phyloP scores from a whole-genome alignment of 106 monocot genomes.

The Acanthochlamys bracteata region DNA sequence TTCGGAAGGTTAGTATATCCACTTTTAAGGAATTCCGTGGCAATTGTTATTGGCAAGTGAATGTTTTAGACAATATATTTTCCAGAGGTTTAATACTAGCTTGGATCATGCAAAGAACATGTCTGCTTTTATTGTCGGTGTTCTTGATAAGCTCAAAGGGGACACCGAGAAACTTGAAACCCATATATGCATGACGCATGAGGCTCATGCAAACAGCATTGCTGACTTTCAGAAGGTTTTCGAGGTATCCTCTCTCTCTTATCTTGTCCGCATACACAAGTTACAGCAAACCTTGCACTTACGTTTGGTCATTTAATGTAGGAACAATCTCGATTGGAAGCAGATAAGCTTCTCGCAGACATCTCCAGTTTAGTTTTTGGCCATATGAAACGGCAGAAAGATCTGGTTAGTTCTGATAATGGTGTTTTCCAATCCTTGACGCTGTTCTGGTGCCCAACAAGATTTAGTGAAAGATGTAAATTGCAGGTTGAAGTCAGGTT shows the following conservation, averaged over 20 bases:
- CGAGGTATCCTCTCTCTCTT: constrained; percentile 33
- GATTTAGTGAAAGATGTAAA: background rate
- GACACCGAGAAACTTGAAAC: constrained; percentile 36
- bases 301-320: constrained; percentile 21
- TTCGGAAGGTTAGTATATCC: constrained; percentile 48
- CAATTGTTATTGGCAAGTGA: background rate
- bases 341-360: constrained; percentile 66
- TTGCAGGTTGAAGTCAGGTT: constrained; percentile 57
- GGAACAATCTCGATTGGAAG: constrained; percentile 71
- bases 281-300: background rate
- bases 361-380: constrained; percentile 50
- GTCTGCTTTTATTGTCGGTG: constrained; percentile 39
- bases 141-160: constrained; percentile 46
- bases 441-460: background rate
- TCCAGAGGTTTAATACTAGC: constrained; percentile 48
- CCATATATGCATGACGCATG: constrained; percentile 40
- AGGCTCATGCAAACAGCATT: constrained; percentile 34
- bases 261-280: background rate
- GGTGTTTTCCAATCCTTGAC: background rate
- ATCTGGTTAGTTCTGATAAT: constrained; percentile 36
- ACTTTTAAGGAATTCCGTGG: background rate
- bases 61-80: background rate
- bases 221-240: constrained; percentile 66
- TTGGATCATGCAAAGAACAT: constrained; percentile 45
- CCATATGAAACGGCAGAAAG: constrained; percentile 62